These are phyloP conservation scores for Cyberlindnera suaveolens DNA, from an alignment of 805 yeast genomes.

Conservation along the genomic window DNA sequence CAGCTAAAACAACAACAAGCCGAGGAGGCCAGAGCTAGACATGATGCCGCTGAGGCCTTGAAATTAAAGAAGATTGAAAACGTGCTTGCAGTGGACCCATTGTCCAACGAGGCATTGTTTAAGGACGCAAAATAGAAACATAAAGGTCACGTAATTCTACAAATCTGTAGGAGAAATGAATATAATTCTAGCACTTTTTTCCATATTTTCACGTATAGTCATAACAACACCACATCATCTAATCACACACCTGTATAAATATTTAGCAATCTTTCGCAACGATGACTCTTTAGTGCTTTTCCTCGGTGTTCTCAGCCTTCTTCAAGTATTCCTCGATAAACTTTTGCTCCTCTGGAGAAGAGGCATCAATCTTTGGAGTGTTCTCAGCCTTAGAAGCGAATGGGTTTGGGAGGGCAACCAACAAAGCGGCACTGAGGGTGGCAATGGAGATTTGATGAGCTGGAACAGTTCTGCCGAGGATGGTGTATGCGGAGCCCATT, in stretches of 20 bases:
- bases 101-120: constrained; percentile 72
- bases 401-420: constrained; percentile 67
- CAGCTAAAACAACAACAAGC: constrained; percentile 79
- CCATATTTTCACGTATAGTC: not conserved
- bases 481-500: constrained; percentile 83
- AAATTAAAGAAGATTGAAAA: constrained; percentile 71
- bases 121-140: constrained; percentile 28
- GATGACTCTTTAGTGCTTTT: constrained; percentile 19
- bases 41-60: constrained; percentile 71
- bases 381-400: constrained; percentile 34
- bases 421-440: constrained; percentile 65
- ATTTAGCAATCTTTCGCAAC: too few species aligned
- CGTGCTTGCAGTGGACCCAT: constrained; percentile 73
- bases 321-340: constrained; percentile 66
- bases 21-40: constrained; percentile 66
- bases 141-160: not conserved
- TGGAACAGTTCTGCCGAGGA: constrained; percentile 78
- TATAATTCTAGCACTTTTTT: not conserved
- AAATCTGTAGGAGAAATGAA: constrained; percentile 3
- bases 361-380: constrained; percentile 62
- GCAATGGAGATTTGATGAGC: constrained; percentile 84
- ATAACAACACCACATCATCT: not conserved
- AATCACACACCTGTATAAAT: too few species aligned
- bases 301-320: constrained; percentile 33
- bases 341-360: constrained; percentile 83